Base-by-base conservation (phyloP, 148 eudicot genomes). In the Heliamphora exappendiculata region DNA sequence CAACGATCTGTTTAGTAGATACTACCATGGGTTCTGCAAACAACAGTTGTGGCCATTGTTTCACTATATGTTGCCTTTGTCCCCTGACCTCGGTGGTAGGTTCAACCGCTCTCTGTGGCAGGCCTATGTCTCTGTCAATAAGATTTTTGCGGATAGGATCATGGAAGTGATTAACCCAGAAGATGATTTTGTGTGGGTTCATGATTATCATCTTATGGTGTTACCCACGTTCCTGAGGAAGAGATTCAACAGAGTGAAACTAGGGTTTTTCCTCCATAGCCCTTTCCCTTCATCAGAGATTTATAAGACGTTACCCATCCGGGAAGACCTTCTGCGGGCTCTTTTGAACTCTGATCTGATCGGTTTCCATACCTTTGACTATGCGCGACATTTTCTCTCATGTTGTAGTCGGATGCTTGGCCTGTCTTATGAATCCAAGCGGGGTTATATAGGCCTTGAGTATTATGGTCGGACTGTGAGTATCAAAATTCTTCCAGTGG, bases 161-260 rank as follows among this genome's bases (percentile, higher is more conserved):
- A 85, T 85, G 88, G 88, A 85, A 70, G 88, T 85, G 81, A 85
- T 85, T 44, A 85, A 82, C 12, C 88, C 88, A 7, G 88, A 85
- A 78, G 88, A 85, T 28, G 88, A 85, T 73, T 85, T 78, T 41
- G 88, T 85, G 20, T 85, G 88, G 88, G 79, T 85, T 10, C 85
- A 85, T 42, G 88, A 85, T 66, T 85, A 85, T 70, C 88, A 85
- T 76, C 79, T 85, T 2, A 85, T 85, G 88, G 85, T 82, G 29
- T 79, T 85, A 50, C 88, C 88, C n/a, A 82, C 88, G 5, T 85
- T 85, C 79, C 78, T 85, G 75, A 85, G 88, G 81, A 85, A 85
- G 57, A 72, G 88, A 72, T 85, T 85, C 67, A 85, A 85, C 49
- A 59, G 85, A 22, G 88, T 82, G 13, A 85, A 85, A 73, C 77